Conservation (phyloP, 163 green algal species). For the Prototheca wickerhamii region DNA sequence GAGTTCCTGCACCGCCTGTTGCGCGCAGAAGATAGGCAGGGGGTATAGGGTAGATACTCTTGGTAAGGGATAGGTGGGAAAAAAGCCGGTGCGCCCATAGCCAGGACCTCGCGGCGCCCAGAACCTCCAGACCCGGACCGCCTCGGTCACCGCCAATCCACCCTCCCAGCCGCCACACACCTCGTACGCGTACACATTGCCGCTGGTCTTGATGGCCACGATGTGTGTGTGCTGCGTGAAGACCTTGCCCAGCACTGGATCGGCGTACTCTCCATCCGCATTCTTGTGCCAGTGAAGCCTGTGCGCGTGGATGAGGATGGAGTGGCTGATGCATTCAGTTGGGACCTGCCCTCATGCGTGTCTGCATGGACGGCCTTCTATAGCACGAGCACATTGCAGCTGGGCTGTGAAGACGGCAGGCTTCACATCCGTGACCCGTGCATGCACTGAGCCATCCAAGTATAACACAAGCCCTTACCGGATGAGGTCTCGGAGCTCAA, state of each 20-base stretch:
- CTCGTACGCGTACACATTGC: conserved; percentile 85
- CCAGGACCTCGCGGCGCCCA: too few species aligned
- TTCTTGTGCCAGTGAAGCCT: conserved; percentile 92
- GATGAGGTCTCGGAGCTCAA: conserved; percentile 82
- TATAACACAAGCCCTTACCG: conserved; percentile 11
- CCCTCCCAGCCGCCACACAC: too few species aligned
- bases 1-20: conserved; percentile 79
- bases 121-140: too few species aligned
- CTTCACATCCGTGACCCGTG: not conserved
- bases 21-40: too few species aligned
- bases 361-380: too few species aligned
- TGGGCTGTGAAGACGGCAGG: too few species aligned
- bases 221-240: conserved; percentile 97
- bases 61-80: too few species aligned
- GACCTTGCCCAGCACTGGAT: conserved; percentile 87
- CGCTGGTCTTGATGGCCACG: conserved; percentile 72
- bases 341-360: not conserved
- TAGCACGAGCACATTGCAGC: too few species aligned
- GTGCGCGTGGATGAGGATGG: not conserved
- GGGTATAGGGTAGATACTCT: too few species aligned
- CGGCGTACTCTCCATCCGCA: conserved; percentile 70
- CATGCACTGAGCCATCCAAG: not conserved
- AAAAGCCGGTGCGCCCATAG: too few species aligned
- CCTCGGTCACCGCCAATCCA: not conserved
- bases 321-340: not conserved